Percentiles rank a stretch among this genome's conserved stretches.
These are phyloP conservation scores for Metschnikowia continentalis DNA, from an alignment of 805 yeast species.

Conservation along the genomic window DNA sequence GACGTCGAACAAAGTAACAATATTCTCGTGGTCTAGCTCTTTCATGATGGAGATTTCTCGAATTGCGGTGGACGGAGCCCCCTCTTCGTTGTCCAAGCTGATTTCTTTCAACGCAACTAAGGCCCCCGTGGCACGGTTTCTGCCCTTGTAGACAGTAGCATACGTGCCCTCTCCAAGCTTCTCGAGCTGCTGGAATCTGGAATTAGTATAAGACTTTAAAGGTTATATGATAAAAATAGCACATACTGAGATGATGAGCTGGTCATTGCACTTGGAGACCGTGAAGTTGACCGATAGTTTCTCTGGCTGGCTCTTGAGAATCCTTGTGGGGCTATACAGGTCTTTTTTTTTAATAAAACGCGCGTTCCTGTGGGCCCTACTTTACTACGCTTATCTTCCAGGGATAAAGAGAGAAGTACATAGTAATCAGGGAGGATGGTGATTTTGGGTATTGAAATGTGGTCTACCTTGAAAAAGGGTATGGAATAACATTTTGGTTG, in stretches of 20 bases:
- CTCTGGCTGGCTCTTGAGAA: neutral
- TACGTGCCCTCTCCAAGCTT: constrained; percentile 94
- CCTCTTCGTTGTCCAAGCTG: constrained; percentile 92
- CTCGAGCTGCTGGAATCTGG: constrained; percentile 55
- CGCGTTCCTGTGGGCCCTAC: neutral
- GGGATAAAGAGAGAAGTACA: neutral
- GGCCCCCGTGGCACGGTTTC: constrained; percentile 80
- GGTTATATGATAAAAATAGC: neutral
- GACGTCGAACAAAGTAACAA: constrained; percentile 88
- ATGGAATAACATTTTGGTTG: too few species aligned
- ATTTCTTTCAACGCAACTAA: constrained; percentile 94
- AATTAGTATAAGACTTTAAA: constrained; percentile 9
- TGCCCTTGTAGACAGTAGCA: constrained; percentile 97
- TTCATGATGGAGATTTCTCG: constrained; percentile 94
- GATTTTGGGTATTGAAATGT: too few species aligned
- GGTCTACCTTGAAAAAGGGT: too few species aligned
- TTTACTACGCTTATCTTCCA: neutral
- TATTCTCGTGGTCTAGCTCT: constrained; percentile 89
- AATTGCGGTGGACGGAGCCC: constrained; percentile 97
- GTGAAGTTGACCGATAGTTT: neutral
- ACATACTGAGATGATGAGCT: constrained; percentile 46
- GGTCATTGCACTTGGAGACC: constrained; percentile 24
- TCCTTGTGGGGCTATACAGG: constrained; percentile 1
- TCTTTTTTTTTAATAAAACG: neutral
- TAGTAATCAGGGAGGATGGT: too few species aligned